Percentiles rank a stretch among this genome's conserved stretches.
phyloP scores from a whole-genome alignment of 331 rosid species.

The Quercus tomentella region DNA sequence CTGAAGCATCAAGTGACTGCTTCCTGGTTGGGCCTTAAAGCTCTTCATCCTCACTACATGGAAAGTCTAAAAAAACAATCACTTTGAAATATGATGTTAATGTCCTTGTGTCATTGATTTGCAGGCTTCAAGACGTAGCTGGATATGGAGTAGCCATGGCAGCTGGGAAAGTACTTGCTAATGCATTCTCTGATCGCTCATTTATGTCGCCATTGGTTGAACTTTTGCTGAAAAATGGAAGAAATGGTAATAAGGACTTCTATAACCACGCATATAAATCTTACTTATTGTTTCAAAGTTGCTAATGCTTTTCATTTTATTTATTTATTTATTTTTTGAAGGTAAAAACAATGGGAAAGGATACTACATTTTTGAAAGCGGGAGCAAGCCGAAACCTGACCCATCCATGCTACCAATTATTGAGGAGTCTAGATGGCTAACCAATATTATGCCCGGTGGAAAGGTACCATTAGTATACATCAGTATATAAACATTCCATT shows the following conservation, averaged over 20 bases:
- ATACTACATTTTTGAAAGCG: slow-evolving; percentile 70
- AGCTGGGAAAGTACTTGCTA: slow-evolving; percentile 51
- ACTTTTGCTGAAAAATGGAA: slow-evolving; percentile 65
- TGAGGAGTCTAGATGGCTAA: slow-evolving; percentile 63
- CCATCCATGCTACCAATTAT: slow-evolving; percentile 57
- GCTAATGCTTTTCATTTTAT: slow-evolving; percentile 20
- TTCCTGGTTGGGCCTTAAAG: background rate
- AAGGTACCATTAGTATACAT: slow-evolving; percentile 49
- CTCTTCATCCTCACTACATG: background rate
- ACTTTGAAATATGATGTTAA: background rate
- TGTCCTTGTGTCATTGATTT: slow-evolving; percentile 14
- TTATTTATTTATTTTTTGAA: slow-evolving; percentile 20
- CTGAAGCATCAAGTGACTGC: background rate
- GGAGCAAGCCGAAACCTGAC: slow-evolving; percentile 84
- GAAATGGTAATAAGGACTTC: slow-evolving; percentile 62
- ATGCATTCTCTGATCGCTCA: slow-evolving; percentile 62
- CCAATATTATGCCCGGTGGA: slow-evolving; percentile 69
- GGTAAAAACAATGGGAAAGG: slow-evolving; percentile 96
- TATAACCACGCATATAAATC: background rate
- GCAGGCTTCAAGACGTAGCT: slow-evolving; percentile 89
- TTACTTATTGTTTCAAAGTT: slow-evolving; percentile 6
- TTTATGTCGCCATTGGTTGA: slow-evolving; percentile 58
- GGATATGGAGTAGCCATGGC: slow-evolving; percentile 84
- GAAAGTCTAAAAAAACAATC: background rate
- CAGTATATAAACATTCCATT: slow-evolving; percentile 3